These are phyloP conservation scores for Scedosporium dehoogii DNA, from an alignment of 2,329 filamentous ascomycete genomes.

Conservation along the genomic window DNA sequence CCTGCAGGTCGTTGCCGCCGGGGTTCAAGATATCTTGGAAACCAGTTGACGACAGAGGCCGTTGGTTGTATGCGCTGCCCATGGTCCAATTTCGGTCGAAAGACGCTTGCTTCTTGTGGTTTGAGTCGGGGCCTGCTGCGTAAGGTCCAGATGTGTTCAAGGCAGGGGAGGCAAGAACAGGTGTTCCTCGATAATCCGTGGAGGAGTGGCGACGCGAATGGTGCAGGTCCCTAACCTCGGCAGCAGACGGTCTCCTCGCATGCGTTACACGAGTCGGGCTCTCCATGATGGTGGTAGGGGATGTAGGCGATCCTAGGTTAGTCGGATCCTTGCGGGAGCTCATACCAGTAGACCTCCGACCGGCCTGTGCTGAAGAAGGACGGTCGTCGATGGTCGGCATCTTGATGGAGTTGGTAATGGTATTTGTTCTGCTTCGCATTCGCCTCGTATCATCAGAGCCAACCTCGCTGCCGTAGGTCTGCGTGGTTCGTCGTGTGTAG, in stretches of 20 bases:
- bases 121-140: constrained; percentile 10
- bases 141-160: neutral
- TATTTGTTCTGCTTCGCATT: constrained; percentile 46
- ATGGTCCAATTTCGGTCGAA: constrained; percentile 64
- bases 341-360: constrained; percentile 38
- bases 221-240: constrained; percentile 71
- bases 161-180: constrained; percentile 21
- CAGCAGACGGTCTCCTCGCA: constrained; percentile 61
- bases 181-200: constrained; percentile 54
- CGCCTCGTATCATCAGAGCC: constrained; percentile 44
- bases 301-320: constrained; percentile 28
- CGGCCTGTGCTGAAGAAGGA: constrained; percentile 35
- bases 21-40: constrained; percentile 29
- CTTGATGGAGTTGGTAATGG: constrained; percentile 39
- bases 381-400: constrained; percentile 31
- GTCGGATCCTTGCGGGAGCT: constrained; percentile 37
- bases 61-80: constrained; percentile 33
- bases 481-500: constrained; percentile 40
- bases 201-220: constrained; percentile 83
- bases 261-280: constrained; percentile 39
- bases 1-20: constrained; percentile 23
- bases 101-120: constrained; percentile 58
- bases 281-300: constrained; percentile 28
- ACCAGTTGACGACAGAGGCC: constrained; percentile 44
- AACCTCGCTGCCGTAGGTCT: constrained; percentile 47